Percentiles rank a stretch among this genome's conserved stretches.
Evolutionary conservation across 768 basidiomycete genomes (phyloP).

Genomic region (Russula emetica): DNA sequence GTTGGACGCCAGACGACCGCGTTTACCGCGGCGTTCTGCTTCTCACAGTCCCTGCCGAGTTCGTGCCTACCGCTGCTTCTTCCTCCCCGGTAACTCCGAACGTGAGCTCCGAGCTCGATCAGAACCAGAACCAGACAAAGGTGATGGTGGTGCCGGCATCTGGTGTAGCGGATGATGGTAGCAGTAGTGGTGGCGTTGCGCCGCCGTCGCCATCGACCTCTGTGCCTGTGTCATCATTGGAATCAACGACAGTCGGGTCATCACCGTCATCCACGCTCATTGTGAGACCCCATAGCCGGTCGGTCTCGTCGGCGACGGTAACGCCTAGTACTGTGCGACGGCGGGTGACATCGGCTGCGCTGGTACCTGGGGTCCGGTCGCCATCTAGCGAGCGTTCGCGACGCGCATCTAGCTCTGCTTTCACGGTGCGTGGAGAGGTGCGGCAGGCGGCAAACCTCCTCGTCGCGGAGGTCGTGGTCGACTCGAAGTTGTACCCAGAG

Average conservation of each 20-base stretch:
- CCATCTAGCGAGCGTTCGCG: slow-evolving; percentile 35
- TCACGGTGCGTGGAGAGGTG: slow-evolving; percentile 59
- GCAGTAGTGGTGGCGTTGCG: not conserved
- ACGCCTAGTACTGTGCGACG: slow-evolving; percentile 11
- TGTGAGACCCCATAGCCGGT: slow-evolving; percentile 23
- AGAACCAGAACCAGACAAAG: slow-evolving; percentile 5
- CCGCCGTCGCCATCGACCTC: not conserved
- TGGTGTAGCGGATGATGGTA: not conserved
- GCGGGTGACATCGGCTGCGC: slow-evolving; percentile 20
- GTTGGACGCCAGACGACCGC: slow-evolving; percentile 47
- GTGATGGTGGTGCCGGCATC: not conserved
- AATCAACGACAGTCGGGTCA: slow-evolving; percentile 9
- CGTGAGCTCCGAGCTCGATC: slow-evolving; percentile 10
- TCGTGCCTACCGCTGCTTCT: slow-evolving; percentile 8
- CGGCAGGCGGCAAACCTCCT: slow-evolving; percentile 63
- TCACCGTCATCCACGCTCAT: slow-evolving; percentile 12
- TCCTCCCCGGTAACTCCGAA: slow-evolving; percentile 22
- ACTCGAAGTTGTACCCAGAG: slow-evolving; percentile 72
- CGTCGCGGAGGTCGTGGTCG: slow-evolving; percentile 74
- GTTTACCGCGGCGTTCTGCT: slow-evolving; percentile 51
- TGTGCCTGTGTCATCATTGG: not conserved
- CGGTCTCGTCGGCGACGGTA: slow-evolving; percentile 21
- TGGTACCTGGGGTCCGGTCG: slow-evolving; percentile 32
- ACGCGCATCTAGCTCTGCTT: slow-evolving; percentile 48
- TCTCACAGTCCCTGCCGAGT: slow-evolving; percentile 36